Evolutionary conservation across 495 filamentous ascomycete species (phyloP), one percentile per base, ranked within the genome.

Genomic region (Pseudevernia furfuracea): DNA sequence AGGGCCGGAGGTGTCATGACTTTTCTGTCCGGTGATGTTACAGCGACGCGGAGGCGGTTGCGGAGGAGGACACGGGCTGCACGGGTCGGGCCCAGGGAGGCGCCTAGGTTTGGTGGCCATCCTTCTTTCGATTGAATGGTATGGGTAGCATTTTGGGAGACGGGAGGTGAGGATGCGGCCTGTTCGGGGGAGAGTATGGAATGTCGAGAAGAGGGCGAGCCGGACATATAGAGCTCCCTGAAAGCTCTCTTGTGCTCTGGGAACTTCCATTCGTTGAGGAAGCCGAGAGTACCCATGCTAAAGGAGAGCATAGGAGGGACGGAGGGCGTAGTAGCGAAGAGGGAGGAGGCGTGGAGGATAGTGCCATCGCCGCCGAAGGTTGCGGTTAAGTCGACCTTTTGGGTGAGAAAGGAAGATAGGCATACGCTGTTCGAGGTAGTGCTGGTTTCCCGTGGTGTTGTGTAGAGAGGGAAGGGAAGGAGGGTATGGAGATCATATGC

Each of bases 331-430:
- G 86, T 88, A 21, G 89, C 87, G 76, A 97, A 98, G 19, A 98
- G 81, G 28, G 90, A 95, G 4, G 91, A 87, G 15, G 94, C 94
- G 65, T 88, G 92, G 25, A 98, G 76, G 57, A 98, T 96, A 10
- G 94, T 98, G 52, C 94, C 94, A 75, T 98, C 94, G 64, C 94
- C 94, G 48, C 94, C 94, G 55, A 98, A 82, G 0, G 95, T 97
- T 44, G 89, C 84, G 3, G 89, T 87, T 34, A 97, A 79, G 69
- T 98, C 94, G 19, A 90, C 85, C 74, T 95, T 97, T n/a, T 78
- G 72, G 58, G 84, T 77, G 69, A 83, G 60, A 57, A 71, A n/a
- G 62, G 71, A 21, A 38, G 64, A 30, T 9, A 36, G 32, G 23
- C 34, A 53, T 70, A 59, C n/a, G 81, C 74, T 14, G 75, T 74